Evolutionary conservation across 2,329 filamentous ascomycete species (phyloP).

Genomic region (Trichoderma citrinoviride): DNA sequence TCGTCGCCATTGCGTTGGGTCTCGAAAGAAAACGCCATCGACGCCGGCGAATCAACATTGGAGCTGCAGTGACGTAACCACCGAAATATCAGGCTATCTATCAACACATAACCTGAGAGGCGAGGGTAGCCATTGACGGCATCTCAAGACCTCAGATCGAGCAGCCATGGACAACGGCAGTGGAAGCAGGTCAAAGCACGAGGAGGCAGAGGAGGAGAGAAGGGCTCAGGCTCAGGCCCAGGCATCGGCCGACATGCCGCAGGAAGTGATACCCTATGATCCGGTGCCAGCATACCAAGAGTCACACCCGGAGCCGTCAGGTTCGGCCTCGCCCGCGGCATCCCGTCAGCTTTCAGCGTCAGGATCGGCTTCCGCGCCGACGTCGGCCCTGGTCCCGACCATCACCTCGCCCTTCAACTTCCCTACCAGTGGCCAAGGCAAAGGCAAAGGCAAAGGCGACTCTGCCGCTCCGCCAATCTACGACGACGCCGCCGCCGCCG

Average conservation of each 20-base stretch:
- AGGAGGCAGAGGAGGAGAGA: background rate
- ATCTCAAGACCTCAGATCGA: background rate
- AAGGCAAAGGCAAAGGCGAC: background rate
- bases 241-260: background rate
- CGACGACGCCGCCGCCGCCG: constrained; percentile 21
- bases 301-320: background rate
- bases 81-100: too few relatives aligned
- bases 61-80: background rate
- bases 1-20: too few relatives aligned
- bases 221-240: too few relatives aligned
- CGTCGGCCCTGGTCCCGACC: constrained; percentile 29
- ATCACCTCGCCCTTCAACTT: constrained; percentile 37
- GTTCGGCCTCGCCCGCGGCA: background rate
- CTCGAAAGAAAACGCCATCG: background rate
- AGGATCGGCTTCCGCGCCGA: background rate
- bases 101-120: too few relatives aligned
- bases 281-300: constrained; percentile 2
- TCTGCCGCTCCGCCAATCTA: constrained; percentile 24
- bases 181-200: background rate
- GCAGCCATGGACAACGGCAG: constrained; percentile 1
- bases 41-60: too few relatives aligned
- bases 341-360: constrained; percentile 1
- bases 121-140: too few relatives aligned
- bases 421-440: constrained; percentile 30
- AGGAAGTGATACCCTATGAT: background rate